Evolutionary conservation across 768 basidiomycete genomes (phyloP).

Genomic region (Boletus rubroflammeus): DNA sequence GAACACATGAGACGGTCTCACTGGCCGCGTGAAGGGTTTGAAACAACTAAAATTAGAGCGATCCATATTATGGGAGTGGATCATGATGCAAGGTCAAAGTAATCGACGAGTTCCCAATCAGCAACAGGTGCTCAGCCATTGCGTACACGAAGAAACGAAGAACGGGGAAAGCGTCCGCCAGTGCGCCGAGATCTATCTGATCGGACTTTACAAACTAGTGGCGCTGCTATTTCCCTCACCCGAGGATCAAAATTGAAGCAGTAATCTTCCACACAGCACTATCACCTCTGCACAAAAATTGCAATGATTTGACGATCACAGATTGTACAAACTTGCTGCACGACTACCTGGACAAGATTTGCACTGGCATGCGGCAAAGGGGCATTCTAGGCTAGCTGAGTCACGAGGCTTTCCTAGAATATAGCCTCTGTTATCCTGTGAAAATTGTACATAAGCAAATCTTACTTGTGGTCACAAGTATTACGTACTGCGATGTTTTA

Average conservation of each 20-base stretch:
- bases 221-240: not conserved
- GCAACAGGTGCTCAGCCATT: not conserved
- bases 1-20: constrained; percentile 1
- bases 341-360: not conserved
- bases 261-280: not conserved
- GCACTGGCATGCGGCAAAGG: not conserved
- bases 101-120: not conserved
- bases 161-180: too few relatives aligned
- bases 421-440: too few relatives aligned
- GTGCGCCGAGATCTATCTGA: too few relatives aligned
- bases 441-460: too few relatives aligned
- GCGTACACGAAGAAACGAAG: not conserved
- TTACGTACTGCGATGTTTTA: not conserved
- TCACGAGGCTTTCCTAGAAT: too few relatives aligned
- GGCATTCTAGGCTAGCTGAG: too few relatives aligned
- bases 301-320: not conserved
- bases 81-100: not conserved
- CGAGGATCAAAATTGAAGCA: not conserved
- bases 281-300: not conserved
- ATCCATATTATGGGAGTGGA: not conserved
- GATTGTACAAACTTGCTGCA: too few relatives aligned
- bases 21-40: not conserved
- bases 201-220: not conserved
- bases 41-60: constrained; percentile 10
- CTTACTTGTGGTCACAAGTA: too few relatives aligned